Conservation (phyloP, 345 rosid species). For the Gossypium anomalum region DNA sequence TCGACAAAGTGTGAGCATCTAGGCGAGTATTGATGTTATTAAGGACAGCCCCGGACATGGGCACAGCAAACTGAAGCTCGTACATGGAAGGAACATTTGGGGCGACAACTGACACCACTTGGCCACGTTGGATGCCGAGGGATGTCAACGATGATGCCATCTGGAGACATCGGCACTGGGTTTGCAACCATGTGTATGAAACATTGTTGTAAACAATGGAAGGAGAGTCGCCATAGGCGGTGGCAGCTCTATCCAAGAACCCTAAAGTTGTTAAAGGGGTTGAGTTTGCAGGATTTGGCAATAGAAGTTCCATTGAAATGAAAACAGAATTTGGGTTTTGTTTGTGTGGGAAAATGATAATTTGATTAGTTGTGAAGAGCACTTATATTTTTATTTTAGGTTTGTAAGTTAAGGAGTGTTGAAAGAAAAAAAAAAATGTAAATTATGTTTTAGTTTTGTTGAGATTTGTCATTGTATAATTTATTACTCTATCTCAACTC, state of each 20-base stretch:
- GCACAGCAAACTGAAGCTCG: constrained; percentile 67
- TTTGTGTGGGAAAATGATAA: background rate
- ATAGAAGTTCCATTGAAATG: constrained; percentile 32
- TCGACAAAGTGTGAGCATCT: constrained; percentile 44
- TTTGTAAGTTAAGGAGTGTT: too few relatives aligned
- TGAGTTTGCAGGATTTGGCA: constrained; percentile 42
- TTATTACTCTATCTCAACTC: too few relatives aligned
- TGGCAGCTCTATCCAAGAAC: constrained; percentile 52
- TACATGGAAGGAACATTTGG: constrained; percentile 56
- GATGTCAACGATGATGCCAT: constrained; percentile 50
- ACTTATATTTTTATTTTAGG: background rate
- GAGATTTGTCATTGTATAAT: too few relatives aligned
- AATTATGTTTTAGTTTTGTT: too few relatives aligned
- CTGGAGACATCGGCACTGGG: constrained; percentile 60
- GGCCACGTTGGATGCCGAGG: constrained; percentile 33
- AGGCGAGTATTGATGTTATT: constrained; percentile 56
- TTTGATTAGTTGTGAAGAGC: background rate
- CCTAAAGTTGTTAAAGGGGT: constrained; percentile 49
- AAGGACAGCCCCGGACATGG: constrained; percentile 60
- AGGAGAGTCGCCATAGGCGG: constrained; percentile 43
- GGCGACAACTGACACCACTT: constrained; percentile 53
- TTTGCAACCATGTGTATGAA: constrained; percentile 46
- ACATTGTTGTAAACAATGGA: constrained; percentile 42
- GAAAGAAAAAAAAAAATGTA: too few relatives aligned
- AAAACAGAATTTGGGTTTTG: background rate